These are phyloP conservation scores for Calycina marina DNA, from an alignment of 2,329 filamentous ascomycete genomes.

Conservation along the genomic window DNA sequence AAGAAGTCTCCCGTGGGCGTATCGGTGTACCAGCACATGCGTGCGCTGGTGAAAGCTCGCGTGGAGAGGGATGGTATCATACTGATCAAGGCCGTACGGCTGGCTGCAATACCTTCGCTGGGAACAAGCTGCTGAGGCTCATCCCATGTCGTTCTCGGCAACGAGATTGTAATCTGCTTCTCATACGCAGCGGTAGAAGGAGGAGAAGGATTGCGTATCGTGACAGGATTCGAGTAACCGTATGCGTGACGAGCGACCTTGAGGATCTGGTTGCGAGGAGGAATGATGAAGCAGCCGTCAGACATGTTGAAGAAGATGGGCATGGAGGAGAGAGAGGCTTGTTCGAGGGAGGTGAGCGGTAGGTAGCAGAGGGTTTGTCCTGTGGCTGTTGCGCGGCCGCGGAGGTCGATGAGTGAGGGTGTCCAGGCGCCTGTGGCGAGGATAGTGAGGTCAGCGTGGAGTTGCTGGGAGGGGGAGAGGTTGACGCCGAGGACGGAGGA, in stretches of 20 bases:
- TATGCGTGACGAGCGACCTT: constrained; percentile 48
- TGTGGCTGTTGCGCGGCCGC: constrained; percentile 63
- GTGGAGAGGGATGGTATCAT: constrained; percentile 39
- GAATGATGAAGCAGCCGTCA: constrained; percentile 61
- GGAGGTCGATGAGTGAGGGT: constrained; percentile 59
- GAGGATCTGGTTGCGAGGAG: constrained; percentile 39
- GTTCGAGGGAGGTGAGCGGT: constrained; percentile 56
- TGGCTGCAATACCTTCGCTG: constrained; percentile 11
- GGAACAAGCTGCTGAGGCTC: constrained; percentile 13
- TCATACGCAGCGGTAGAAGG: not conserved
- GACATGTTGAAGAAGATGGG: constrained; percentile 63
- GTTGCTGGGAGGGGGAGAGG: constrained; percentile 31
- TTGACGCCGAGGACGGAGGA: constrained; percentile 39
- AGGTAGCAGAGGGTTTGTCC: constrained; percentile 74
- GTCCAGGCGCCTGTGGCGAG: constrained; percentile 85
- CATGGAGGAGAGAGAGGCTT: constrained; percentile 44
- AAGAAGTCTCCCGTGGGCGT: constrained; percentile 50
- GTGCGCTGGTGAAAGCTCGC: constrained; percentile 33
- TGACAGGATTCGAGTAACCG: constrained; percentile 34
- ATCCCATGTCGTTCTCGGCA: constrained; percentile 13
- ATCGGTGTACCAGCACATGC: constrained; percentile 52
- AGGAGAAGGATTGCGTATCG: constrained; percentile 11
- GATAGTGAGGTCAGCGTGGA: constrained; percentile 58
- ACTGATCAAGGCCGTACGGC: constrained; percentile 17
- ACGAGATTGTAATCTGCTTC: constrained; percentile 8